These are phyloP conservation scores for Aspergillus aculeatus DNA, from an alignment of 2,329 filamentous ascomycete species.

Conservation along the genomic window DNA sequence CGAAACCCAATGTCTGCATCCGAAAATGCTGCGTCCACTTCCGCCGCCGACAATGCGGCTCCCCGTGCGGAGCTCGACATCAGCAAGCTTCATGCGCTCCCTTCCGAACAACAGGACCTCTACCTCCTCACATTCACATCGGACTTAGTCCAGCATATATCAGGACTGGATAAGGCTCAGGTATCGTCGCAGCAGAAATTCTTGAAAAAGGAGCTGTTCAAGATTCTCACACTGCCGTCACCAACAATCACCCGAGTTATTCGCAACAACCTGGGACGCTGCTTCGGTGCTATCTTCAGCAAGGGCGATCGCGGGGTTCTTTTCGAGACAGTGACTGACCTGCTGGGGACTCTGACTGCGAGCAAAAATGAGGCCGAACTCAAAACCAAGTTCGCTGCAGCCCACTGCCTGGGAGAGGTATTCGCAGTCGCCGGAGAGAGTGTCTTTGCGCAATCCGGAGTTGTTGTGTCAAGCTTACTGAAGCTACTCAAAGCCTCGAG, in stretches of 20 bases:
- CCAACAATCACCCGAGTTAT: conserved; percentile 85
- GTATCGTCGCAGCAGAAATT: conserved; percentile 86
- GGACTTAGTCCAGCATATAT: conserved; percentile 76
- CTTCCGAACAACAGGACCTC: conserved; percentile 92
- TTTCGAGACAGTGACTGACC: conserved; percentile 91
- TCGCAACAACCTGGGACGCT: conserved; percentile 82
- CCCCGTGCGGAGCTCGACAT: conserved; percentile 71
- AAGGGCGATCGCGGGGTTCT: conserved; percentile 87
- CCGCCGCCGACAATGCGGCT: conserved; percentile 36
- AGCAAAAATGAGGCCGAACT: conserved; percentile 78
- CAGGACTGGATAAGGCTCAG: conserved; percentile 68
- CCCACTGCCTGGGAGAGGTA: conserved; percentile 81
- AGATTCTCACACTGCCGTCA: conserved; percentile 78
- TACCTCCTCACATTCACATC: conserved; percentile 88
- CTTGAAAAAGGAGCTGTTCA: conserved; percentile 90
- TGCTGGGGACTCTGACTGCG: conserved; percentile 68
- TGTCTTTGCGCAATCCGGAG: conserved; percentile 75
- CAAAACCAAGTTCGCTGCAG: conserved; percentile 80
- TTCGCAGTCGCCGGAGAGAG: conserved; percentile 93
- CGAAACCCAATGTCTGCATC: conserved; percentile 40
- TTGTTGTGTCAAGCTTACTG: conserved; percentile 69
- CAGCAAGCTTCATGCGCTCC: conserved; percentile 81
- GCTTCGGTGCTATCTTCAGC: conserved; percentile 76
- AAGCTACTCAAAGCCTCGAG: conserved; percentile 78
- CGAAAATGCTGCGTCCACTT: conserved; percentile 32